A percentile compares a stretch with the other conserved stretches of the same genome.
phyloP scores from a whole-genome alignment of 1,139 yeast species.

The Pichia sp. region DNA sequence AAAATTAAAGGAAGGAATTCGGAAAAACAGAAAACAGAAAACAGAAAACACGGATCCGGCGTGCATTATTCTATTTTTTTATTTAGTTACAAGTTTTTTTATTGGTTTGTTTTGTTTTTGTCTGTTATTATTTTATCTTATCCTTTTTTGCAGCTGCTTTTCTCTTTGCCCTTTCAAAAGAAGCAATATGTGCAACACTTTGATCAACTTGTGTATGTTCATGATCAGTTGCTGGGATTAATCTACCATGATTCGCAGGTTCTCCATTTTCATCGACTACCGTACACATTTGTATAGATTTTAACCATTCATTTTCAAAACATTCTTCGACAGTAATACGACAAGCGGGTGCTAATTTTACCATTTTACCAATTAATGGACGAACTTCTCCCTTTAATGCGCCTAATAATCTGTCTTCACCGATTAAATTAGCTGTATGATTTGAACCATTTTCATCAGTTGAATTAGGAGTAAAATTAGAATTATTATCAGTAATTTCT shows the following conservation, averaged over 20 bases:
- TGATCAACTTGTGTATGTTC: constrained; percentile 86
- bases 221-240: constrained; percentile 42
- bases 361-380: constrained; percentile 63
- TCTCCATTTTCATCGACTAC: constrained; percentile 38
- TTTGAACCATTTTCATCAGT: constrained; percentile 16
- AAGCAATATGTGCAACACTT: constrained; percentile 92
- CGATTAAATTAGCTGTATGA: constrained; percentile 56
- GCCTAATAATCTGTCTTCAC: constrained; percentile 61
- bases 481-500: constrained; percentile 6
- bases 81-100: constrained; percentile 2
- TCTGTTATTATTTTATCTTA: too few relatives aligned
- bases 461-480: neutral
- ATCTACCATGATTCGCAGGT: constrained; percentile 32
- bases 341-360: constrained; percentile 76
- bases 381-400: constrained; percentile 70
- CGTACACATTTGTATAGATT: constrained; percentile 59
- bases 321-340: constrained; percentile 82
- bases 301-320: constrained; percentile 73
- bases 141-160: constrained; percentile 27
- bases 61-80: too few relatives aligned
- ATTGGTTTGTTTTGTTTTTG: too few relatives aligned
- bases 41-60: too few relatives aligned
- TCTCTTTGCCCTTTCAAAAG: constrained; percentile 72
- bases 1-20: too few relatives aligned
- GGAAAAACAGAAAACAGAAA: too few relatives aligned